These are phyloP conservation scores for Globisporangium cystogenes DNA, from an alignment of 352 stramenopile genomes.

Conservation along the genomic window DNA sequence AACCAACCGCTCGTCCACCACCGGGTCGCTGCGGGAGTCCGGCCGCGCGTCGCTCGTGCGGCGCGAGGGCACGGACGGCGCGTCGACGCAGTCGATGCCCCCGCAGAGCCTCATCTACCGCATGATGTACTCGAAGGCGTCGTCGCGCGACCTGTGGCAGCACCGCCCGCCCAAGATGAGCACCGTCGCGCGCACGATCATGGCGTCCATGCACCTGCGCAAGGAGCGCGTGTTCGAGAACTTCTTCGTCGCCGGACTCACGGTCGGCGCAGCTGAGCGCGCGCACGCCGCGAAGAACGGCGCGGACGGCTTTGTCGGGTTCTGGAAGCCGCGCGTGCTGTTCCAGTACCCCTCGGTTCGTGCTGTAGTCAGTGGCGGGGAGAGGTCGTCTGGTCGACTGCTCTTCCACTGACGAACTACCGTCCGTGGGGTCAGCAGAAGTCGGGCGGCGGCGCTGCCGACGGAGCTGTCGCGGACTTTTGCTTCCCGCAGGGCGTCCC, in stretches of 20 bases:
- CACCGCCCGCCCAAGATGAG: conserved; percentile 28
- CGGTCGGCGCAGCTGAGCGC: conserved; percentile 25
- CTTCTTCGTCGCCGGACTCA: conserved; percentile 65
- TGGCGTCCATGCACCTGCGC: conserved; percentile 78
- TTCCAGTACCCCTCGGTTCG: conserved; percentile 61
- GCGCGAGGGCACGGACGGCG: not conserved
- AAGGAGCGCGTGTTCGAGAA: conserved; percentile 81
- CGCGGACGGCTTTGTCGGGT: conserved; percentile 27
- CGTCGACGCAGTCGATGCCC: conserved; percentile 17
- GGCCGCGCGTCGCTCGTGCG: not conserved
- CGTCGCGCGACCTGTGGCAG: conserved; percentile 46
- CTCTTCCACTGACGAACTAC: not conserved
- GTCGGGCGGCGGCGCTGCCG: conserved; percentile 26
- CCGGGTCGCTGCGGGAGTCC: conserved; percentile 22
- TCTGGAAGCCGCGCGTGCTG: conserved; percentile 71
- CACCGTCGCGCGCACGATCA: conserved; percentile 61
- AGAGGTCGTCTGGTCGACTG: not conserved
- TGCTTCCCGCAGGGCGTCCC: conserved; percentile 77
- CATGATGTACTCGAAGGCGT: conserved; percentile 73
- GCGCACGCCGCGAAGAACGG: conserved; percentile 19
- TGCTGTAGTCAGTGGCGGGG: too few species aligned
- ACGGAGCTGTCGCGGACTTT: conserved; percentile 65
- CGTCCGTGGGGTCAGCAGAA: conserved; percentile 2
- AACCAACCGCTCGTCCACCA: conserved; percentile 49
- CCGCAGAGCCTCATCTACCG: conserved; percentile 67